Base-by-base conservation (phyloP, 192 early-diverging fungal genomes). In the Podila minutissima region DNA sequence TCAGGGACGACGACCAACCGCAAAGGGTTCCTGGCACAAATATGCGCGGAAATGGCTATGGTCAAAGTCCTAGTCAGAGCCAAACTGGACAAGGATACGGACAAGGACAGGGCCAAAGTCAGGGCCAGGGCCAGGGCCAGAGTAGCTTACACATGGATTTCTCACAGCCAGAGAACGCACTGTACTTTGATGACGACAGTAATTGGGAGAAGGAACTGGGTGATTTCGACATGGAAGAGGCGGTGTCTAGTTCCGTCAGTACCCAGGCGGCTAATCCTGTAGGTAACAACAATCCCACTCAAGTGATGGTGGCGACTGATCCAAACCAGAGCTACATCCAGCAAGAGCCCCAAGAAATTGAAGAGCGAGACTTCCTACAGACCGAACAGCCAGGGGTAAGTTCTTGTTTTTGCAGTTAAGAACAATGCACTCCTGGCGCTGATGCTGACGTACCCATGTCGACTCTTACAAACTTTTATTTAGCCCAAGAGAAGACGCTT, bases 201-300 rank as follows among this genome's bases (percentile, higher is more conserved):
- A 66, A 79, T 13, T 79, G 76, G 76, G 64, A 55, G 19, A 60
- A 17, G 0, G 70, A 65, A 10, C 28, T 79, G 13, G 70, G 71
- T 28, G 76, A 79, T n/a, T 35, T 79, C 7, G 76, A 79, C 4
- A 72, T 72, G 61, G 76, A 79, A 33, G 76, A 72, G 22, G 61
- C 49, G 11, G n/a, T 49, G 50, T 58, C 62, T 29, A 41, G 48
- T 35, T 38, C 28, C 4, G 15, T 46, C 41, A 17, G 20, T 29
- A 35, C 33, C 13, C 33, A 59, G n/a, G 22, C 49, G 15, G 6
- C 64, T 17, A 38, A 4, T n/a, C 26, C 28, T 24, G 12, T 24
- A 4, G 22, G 20, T 17, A n/a, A 55, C 8, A 55, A 55, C 19
- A 7, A n/a, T 5, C 0, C 53, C 0, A 26, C 53, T 24, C 53